These are phyloP conservation scores for Microdochium paspali DNA, from an alignment of 2,329 filamentous ascomycete species.

Conservation along the genomic window DNA sequence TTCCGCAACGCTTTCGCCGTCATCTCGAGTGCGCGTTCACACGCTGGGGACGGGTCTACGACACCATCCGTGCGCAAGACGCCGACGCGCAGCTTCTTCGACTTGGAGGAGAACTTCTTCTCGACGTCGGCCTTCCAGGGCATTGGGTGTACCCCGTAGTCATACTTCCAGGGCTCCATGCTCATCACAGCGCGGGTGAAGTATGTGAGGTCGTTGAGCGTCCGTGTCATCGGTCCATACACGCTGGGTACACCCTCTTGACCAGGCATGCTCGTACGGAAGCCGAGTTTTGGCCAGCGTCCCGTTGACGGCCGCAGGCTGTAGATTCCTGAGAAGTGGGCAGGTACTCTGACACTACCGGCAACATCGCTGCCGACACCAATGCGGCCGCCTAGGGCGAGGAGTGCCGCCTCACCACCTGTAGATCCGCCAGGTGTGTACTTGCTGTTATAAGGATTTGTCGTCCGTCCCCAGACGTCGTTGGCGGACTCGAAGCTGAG, in stretches of 20 bases:
- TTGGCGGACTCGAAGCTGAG: conserved; percentile 76
- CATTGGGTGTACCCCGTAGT: conserved; percentile 78
- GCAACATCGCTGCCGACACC: conserved; percentile 89
- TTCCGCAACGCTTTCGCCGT: conserved; percentile 58
- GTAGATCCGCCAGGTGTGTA: conserved; percentile 88
- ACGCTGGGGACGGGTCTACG: conserved; percentile 79
- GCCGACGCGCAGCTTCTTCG: conserved; percentile 58
- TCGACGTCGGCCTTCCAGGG: conserved; percentile 60
- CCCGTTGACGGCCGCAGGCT: conserved; percentile 80
- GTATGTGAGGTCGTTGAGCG: conserved; percentile 71
- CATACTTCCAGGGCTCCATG: conserved; percentile 85
- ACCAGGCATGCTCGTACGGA: conserved; percentile 81
- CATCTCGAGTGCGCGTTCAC: conserved; percentile 63
- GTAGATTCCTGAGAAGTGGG: conserved; percentile 86
- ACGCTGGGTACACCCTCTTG: conserved; percentile 86
- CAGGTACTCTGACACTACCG: conserved; percentile 77
- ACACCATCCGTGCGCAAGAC: conserved; percentile 73
- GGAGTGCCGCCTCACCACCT: conserved; percentile 72
- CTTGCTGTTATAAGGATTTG: conserved; percentile 73
- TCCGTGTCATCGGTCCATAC: conserved; percentile 87
- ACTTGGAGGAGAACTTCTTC: conserved; percentile 46
- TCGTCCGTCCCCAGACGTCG: conserved; percentile 70
- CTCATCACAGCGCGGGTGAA: conserved; percentile 70
- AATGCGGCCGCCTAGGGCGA: conserved; percentile 76
- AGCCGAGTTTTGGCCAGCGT: conserved; percentile 78